phyloP scores from a whole-genome alignment of 2,329 filamentous ascomycete species.

The Pestalotiopsis sp. region DNA sequence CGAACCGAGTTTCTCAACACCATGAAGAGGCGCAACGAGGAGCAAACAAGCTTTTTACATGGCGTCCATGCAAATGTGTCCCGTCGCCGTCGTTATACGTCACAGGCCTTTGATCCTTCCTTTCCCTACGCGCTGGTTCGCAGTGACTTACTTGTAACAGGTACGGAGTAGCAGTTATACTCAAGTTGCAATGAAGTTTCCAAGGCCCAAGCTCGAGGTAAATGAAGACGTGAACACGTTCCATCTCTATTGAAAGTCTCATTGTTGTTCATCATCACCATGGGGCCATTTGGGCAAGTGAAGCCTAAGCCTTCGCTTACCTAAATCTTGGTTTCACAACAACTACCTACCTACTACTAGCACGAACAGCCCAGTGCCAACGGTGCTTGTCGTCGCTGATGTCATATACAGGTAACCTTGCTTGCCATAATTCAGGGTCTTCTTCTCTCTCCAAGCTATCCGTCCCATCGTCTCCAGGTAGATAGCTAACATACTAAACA shows the following conservation, averaged over 20 bases:
- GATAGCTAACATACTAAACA: no score
- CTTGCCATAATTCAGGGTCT: background rate
- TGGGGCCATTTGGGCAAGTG: no score
- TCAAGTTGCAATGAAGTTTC: no score
- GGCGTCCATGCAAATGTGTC: background rate
- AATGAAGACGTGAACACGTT: no score
- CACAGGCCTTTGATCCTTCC: background rate
- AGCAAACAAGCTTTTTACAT: background rate
- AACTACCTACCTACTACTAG: background rate
- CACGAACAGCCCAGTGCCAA: background rate
- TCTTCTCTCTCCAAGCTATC: background rate
- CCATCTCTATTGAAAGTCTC: no score
- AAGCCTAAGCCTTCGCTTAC: no score
- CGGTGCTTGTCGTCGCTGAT: background rate
- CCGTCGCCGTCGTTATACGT: background rate
- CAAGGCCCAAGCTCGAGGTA: no score
- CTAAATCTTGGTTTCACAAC: background rate
- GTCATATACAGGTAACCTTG: background rate
- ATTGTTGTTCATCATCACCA: no score
- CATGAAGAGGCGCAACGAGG: background rate
- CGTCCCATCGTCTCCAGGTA: background rate
- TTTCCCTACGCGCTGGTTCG: background rate
- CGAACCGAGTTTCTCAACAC: background rate
- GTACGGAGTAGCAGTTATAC: no score
- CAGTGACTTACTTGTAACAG: no score